Evolutionary conservation across 371 early-diverging fungal genomes (phyloP), one percentile per base, ranked within the genome.

Genomic region (Actinomortierella ambigua): DNA sequence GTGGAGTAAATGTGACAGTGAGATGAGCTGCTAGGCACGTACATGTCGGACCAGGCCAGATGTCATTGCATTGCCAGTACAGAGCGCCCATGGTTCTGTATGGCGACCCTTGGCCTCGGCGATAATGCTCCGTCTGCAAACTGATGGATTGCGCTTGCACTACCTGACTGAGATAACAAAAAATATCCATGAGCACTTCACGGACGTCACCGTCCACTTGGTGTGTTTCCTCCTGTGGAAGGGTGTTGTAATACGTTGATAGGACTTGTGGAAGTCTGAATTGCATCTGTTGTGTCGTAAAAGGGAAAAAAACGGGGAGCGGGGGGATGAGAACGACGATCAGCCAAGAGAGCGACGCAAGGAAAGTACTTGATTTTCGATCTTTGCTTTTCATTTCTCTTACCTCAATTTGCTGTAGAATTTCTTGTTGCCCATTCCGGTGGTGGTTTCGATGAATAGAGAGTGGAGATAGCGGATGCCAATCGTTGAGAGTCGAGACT

Each of bases 41-140:
- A 70, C 71, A 71, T 22, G 73, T 71, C 1, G 73, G 66, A 22
- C 59, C 66, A 0, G 73, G 73, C 73, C 73, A 71, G 0, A 71
- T 71, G n/a, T 71, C 73, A 40, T 71, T 71, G 15, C 65, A 53
- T 48, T 71, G 73, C 73, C 73, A 71, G 52, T 71, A 71, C 20
- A 71, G 60, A 2, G 73, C 66, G 1, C 73, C 73, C 73, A 71
- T 71, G 11, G 73, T 71, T 6, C 26, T 48, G 18, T 42, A 57
- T 0, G 42, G 24, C 15, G 27, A 24, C 1, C 60, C 51, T 7
- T 62, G 61, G 2, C 63, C 59, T 20, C 73, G 53, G 11, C 62
- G 52, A 27, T 71, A 71, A 46, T 66, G 59, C 48, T 71, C 73
- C 0, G 73, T 71, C 48, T 71, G 73, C 2, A 53, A 39, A 13